These are phyloP conservation scores for Miscanthus lutarioriparius DNA, from an alignment of 176 grass and related monocot species.

Conservation along the genomic window DNA sequence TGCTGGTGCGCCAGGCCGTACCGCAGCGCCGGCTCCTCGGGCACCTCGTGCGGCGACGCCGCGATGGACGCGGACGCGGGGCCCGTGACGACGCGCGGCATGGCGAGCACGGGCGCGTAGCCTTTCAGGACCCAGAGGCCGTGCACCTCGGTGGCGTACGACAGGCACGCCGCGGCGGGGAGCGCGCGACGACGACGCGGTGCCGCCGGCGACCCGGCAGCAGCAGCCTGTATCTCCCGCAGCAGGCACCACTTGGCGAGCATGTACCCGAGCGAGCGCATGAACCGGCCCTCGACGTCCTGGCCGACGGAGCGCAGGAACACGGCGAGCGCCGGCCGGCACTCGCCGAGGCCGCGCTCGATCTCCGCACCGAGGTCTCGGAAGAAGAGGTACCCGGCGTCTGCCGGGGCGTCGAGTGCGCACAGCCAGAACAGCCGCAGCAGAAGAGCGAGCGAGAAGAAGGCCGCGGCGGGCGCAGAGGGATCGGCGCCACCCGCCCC, in stretches of 20 bases:
- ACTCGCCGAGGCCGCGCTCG: conserved; percentile 36
- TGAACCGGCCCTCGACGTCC: conserved; percentile 64
- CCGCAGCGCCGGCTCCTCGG: conserved; percentile 64
- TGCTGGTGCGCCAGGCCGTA: conserved; percentile 78
- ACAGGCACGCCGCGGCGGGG: conserved; percentile 52
- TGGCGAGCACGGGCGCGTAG: conserved; percentile 75
- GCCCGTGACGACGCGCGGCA: conserved; percentile 33
- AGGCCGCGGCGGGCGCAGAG: conserved; percentile 16
- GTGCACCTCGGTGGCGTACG: conserved; percentile 53
- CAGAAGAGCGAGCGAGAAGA: conserved; percentile 66
- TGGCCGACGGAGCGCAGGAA: conserved; percentile 62
- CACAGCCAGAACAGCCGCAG: conserved; percentile 87
- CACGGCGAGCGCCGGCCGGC: conserved; percentile 36
- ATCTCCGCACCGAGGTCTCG: conserved; percentile 40
- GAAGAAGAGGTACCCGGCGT: conserved; percentile 84
- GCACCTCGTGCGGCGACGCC: conserved; percentile 39
- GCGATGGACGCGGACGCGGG: neutral
- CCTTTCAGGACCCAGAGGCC: conserved; percentile 68
- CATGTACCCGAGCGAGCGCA: conserved; percentile 93
- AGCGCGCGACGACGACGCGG: neutral
- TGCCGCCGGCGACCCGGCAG: neutral
- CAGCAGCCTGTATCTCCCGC: conserved; percentile 47
- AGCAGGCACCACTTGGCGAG: conserved; percentile 86
- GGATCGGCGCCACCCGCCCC: conserved; percentile 5
- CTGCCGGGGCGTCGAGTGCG: conserved; percentile 58